phyloP scores from a whole-genome alignment of 306 rosid genomes.

The Quercus berberidifolia region DNA sequence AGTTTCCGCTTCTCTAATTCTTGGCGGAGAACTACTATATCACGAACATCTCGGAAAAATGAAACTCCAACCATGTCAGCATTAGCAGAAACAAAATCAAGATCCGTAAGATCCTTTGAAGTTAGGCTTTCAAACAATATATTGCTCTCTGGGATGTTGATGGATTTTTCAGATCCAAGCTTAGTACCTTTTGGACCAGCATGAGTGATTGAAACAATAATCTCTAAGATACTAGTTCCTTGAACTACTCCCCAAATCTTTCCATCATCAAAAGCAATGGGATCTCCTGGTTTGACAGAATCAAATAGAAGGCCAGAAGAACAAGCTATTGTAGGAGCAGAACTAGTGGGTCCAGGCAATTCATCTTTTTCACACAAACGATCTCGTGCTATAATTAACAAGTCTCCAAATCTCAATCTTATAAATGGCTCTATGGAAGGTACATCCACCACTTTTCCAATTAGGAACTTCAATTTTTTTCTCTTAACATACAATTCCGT shows the following conservation, averaged over 20 bases:
- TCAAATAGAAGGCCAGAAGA: slow-evolving; percentile 5
- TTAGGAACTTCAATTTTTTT: background rate
- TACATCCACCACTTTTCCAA: background rate
- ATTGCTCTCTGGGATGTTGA: slow-evolving; percentile 5
- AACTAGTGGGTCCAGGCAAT: background rate
- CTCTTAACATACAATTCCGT: background rate
- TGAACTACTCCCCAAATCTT: slow-evolving; percentile 1
- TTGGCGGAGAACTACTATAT: background rate
- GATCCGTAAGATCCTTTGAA: slow-evolving; percentile 2
- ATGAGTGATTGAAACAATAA: slow-evolving; percentile 8
- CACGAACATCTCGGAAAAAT: background rate
- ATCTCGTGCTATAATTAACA: background rate
- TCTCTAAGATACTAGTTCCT: background rate
- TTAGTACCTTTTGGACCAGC: background rate
- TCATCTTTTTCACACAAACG: background rate
- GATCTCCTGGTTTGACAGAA: slow-evolving; percentile 9
- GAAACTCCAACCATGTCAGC: slow-evolving; percentile 9
- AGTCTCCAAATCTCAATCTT: background rate
- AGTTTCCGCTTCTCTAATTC: slow-evolving; percentile 2
- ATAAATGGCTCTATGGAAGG: background rate
- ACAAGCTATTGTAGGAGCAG: background rate
- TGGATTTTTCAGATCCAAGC: slow-evolving; percentile 8
- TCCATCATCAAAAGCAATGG: slow-evolving; percentile 2
- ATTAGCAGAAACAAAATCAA: slow-evolving; percentile 6
- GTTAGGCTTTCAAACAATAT: background rate